Percentiles rank a stretch among this genome's conserved stretches.
Conservation (phyloP, 2,329 filamentous ascomycete species). For the Botrytis pseudocinerea region DNA sequence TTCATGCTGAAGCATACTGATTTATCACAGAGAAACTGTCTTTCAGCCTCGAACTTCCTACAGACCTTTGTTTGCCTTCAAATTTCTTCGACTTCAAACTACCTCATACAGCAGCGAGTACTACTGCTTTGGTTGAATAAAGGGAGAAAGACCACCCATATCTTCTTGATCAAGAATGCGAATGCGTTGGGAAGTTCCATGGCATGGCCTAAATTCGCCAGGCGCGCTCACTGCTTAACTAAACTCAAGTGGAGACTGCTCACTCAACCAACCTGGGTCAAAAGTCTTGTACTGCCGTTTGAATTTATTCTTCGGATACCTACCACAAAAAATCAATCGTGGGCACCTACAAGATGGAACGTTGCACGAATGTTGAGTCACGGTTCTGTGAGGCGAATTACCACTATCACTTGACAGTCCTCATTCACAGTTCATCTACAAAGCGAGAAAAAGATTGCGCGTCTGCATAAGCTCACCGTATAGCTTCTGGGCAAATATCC, state of each 20-base stretch:
- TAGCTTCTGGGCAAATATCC: neutral
- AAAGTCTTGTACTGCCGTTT: neutral
- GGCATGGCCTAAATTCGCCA: neutral
- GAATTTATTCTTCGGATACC: neutral
- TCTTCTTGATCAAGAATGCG: neutral
- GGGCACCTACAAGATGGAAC: neutral
- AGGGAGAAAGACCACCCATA: neutral
- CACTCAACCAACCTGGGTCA: no score
- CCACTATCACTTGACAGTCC: neutral
- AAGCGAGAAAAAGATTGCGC: neutral
- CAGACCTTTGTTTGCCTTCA: no score
- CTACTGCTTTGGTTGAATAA: neutral
- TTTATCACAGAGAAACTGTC: neutral
- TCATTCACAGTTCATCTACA: neutral
- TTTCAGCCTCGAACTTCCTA: neutral
- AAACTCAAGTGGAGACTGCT: neutral
- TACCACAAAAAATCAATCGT: neutral
- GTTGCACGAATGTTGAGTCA: neutral
- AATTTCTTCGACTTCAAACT: neutral
- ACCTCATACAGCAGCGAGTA: neutral
- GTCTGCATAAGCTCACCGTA: neutral
- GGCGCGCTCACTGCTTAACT: neutral
- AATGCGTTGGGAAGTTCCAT: neutral
- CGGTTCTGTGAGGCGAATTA: neutral
- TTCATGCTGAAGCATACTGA: neutral